These are phyloP conservation scores for Xylaria sp. DNA, from an alignment of 2,329 filamentous ascomycete species.

Conservation along the genomic window DNA sequence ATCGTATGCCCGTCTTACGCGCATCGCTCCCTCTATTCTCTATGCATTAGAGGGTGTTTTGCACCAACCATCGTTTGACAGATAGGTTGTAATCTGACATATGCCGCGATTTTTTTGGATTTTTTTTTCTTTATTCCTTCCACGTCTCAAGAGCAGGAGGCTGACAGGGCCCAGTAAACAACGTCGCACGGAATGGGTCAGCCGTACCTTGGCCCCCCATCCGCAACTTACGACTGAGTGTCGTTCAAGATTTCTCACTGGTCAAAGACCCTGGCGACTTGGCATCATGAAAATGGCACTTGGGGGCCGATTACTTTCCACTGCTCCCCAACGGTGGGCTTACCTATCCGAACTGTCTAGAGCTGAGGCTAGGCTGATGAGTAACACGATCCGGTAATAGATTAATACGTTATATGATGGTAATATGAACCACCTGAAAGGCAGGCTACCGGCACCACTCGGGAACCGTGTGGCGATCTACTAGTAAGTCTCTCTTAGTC, in stretches of 20 bases:
- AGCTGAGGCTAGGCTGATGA: slow-evolving; percentile 37
- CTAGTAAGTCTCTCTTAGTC: background rate
- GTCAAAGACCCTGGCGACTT: slow-evolving; percentile 21
- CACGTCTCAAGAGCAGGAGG: slow-evolving; percentile 7
- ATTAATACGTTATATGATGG: slow-evolving; percentile 4
- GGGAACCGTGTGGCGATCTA: slow-evolving; percentile 8
- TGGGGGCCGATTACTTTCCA: slow-evolving; percentile 30
- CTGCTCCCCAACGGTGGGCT: slow-evolving; percentile 24
- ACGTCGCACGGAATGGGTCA: slow-evolving; percentile 28
- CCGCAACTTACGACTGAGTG: slow-evolving; percentile 18
- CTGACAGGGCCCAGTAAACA: slow-evolving; percentile 23
- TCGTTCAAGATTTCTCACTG: slow-evolving; percentile 24
- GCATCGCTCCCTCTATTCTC: slow-evolving; percentile 12
- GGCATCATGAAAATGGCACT: slow-evolving; percentile 29
- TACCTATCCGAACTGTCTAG: slow-evolving; percentile 12
- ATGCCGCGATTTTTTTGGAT: background rate
- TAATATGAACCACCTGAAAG: slow-evolving; percentile 17
- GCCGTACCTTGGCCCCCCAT: slow-evolving; percentile 31
- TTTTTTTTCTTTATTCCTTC: slow-evolving; percentile 9
- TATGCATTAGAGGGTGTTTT: slow-evolving; percentile 8
- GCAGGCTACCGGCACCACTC: slow-evolving; percentile 13
- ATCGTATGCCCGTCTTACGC: slow-evolving; percentile 36
- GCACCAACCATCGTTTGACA: slow-evolving; percentile 16
- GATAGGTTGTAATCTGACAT: slow-evolving; percentile 16
- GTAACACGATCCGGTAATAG: slow-evolving; percentile 16